Base-by-base conservation (phyloP, 1,139 yeast genomes). In the Taphrina communis region DNA sequence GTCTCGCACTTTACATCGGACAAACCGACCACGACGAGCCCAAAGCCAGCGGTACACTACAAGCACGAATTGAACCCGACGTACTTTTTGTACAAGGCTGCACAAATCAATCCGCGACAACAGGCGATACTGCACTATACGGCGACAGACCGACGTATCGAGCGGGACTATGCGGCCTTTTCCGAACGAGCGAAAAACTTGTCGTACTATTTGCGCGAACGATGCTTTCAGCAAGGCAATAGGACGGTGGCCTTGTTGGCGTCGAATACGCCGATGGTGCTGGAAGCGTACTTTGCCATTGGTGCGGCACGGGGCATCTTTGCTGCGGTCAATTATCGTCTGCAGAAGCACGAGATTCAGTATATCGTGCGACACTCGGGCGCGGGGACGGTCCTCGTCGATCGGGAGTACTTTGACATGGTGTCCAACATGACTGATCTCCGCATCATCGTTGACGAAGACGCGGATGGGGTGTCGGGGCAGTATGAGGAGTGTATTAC, bases 231-330 rank as follows among this genome's bases (percentile, higher is more conserved):
- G 57, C 70, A 74, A 41, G 74, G 75, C 52, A 74, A 73, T 67
- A 74, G 74, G 71, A 73, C 77, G 38, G 75, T 79, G 19, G 80
- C 80, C 9, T 74, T 79, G 42, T 71, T 79, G 44, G 78, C 77
- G 7, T 77, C 80, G 25, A 79, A 78, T 72, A 79, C 81, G n/a
- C 81, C 81, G 1, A 79, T 80, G 68, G 79, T 78, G 66, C 74
- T 79, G 42, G 81, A 78, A 68, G 74, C 79, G 35, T 73, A 78
- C 74, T 78, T 73, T 71, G 81, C 78, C 1, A 77, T 77, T 31
- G 75, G 75, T 8, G 80, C 79, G 5, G 71, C 79, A 2, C 80
- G 80, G 6, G 78, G 78, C 4, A 73, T 77, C 56, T 75, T 77
- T 52, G 75, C 78, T 73, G 79, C 80, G 8, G 75, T 78, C 71